Base-by-base conservation (phyloP, 208 protist genomes). In the Leishmania turanica region DNA sequence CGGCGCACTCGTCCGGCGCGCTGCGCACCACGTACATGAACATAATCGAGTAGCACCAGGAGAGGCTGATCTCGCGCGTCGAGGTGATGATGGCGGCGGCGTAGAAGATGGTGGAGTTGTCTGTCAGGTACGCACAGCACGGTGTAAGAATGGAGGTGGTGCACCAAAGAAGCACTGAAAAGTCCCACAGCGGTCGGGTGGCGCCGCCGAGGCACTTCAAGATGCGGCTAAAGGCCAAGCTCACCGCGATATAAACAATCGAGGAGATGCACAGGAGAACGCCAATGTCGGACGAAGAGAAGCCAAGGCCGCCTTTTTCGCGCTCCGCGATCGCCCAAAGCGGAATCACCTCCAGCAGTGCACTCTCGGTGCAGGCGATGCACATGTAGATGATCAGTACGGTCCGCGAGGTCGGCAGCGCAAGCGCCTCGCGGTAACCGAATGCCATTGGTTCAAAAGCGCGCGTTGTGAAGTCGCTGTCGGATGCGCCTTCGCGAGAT, bases 321-420 rank as follows among this genome's bases (percentile, higher is more conserved):
- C 82, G 65, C 53, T 87, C 85, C 17, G 92, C 87, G 60, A 93
- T 92, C 9, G 84, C 79, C 90, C 90, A 93, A 51, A 96, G 83
- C 27, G 88, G 88, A 64, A 96, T 79, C 37, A 89, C 80, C 64
- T 94, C 89, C 21, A 78, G 64, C 65, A 92, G 84, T 27, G 78
- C 80, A 73, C 91, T 90, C 65, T 95, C 91, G 2, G 82, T 85
- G 3, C 75, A 88, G 34, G 68, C 79, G 27, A 96, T 77, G 24
- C 91, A 72, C 93, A 94, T 95, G 83, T 93, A 95, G 37, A 90
- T 37, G 8, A 96, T 64, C 56, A 91, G 78, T 45, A 86, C 81
- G 65, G 75, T 87, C 27, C 92, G 80, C 34, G 92, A 88, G 11
- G 51, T 84, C 1, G 81, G 72, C 53, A 85, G 51, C 21, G n/a